Base-by-base conservation (phyloP, 768 basidiomycete species). In the Trametopsis cervina region DNA sequence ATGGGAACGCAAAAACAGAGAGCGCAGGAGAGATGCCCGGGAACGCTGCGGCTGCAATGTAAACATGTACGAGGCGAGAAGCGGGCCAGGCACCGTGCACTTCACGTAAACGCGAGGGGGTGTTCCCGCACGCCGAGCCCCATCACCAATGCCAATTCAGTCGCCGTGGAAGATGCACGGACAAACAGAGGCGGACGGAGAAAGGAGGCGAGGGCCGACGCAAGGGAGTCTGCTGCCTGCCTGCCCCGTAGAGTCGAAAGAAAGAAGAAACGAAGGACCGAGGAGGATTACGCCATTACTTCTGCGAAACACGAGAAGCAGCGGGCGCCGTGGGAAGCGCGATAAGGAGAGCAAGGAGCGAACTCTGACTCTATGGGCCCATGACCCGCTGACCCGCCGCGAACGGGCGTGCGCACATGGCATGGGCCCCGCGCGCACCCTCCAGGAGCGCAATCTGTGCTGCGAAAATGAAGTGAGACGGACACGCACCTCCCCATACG, bases 401-500 rank as follows among this genome's bases (percentile, higher is more conserved):
- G n/a, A 33, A 7, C 29, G 29, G 7, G 9, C 29, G 29, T 33
- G 15, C 29, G 15, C 29, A 33, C 29, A 33, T 33, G 29, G 29
- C 29, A 33, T 15, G 29, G 9, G 29, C 7, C 29, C 9, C 9
- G 15, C 29, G 29, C 29, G 9, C 15, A 33, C n/a, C n/a, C n/a
- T n/a, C n/a, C n/a, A n/a, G n/a, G n/a, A n/a, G n/a, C n/a, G n/a
- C n/a, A n/a, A n/a, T n/a, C n/a, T n/a, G n/a, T n/a, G n/a, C n/a
- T n/a, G n/a, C n/a, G 15, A 7, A 33, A 33, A 33, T 33, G 29
- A 15, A 33, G 29, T 15, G 15, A 33, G 29, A 33, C 29, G 29
- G n/a, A 38, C n/a, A 61, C 66, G 46, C 47, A 71, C 70, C 64
- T 78, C 80, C 42, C 82, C 81, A 55, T 79, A 81, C 42, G 75